Evolutionary conservation across 2,329 filamentous ascomycete genomes (phyloP), one percentile per base, ranked within the genome.

Genomic region (Aspergillus spinulosporus): DNA sequence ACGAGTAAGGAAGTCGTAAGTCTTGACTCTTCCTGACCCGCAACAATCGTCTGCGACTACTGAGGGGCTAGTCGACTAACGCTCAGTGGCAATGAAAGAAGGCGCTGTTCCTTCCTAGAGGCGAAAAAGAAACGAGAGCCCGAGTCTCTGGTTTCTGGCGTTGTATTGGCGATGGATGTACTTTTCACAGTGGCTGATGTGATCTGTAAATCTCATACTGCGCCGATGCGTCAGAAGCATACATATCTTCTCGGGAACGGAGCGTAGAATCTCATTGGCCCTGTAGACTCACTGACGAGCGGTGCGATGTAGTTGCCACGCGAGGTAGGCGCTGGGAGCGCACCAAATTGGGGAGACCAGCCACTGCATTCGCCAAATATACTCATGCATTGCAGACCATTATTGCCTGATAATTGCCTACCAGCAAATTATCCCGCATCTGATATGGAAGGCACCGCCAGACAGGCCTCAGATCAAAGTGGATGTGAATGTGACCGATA

Each of bases 31-130:
- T 6, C 43, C 14, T 5, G 14, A 40, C 55, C 59, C 52, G 56
- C 59, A 54, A 59, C 50, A 59, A 32, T 52, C 50, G 32, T 31
- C 55, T 48, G 21, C 12, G 9, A 61, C 59, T 44, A 32, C 47
- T 56, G 47, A 45, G 54, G 60, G 62, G 56, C 58, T 60, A 57
- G 57, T 29, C 31, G 32, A 26, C 39, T 11, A 29, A 52, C n/a
- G n/a, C n/a, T n/a, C n/a, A n/a, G 37, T 34, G 28, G 39, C 39
- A 43, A 51, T 51, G 5, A 12, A 28, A 39, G 34, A 29, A 45
- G 14, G 49, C 39, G 31, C 39, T 8, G 14, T 15, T 34, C 14
- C 28, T 37, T 37, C 49, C 15, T 29, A 5, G 4, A 44, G 4
- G 14, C 5, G 11, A 37, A 53, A 40, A 46, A 40, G 43, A 46